Percentiles rank a stretch among this genome's conserved stretches.
phyloP scores from a whole-genome alignment of 768 basidiomycete genomes.

The Naganishia randhawae region DNA sequence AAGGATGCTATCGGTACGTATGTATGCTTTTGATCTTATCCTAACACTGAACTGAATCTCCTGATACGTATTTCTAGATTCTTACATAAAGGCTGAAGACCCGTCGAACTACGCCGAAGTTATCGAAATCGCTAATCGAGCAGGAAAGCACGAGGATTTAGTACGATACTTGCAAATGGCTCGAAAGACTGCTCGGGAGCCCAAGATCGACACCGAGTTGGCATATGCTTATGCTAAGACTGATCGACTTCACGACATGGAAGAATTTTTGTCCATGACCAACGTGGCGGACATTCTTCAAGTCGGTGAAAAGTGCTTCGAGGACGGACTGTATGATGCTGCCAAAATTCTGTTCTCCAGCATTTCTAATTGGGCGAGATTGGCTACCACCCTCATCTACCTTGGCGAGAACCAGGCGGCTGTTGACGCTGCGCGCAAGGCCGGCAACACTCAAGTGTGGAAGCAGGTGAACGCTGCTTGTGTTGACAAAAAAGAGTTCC shows the following conservation, averaged over 20 bases:
- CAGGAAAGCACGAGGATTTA: slow-evolving; percentile 84
- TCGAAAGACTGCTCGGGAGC: slow-evolving; percentile 90
- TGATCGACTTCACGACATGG: slow-evolving; percentile 92
- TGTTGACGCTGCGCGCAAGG: slow-evolving; percentile 98
- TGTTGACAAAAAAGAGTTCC: slow-evolving; percentile 95
- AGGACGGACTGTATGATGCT: slow-evolving; percentile 95
- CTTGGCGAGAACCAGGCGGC: slow-evolving; percentile 96
- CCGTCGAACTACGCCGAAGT: slow-evolving; percentile 90
- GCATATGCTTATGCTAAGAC: slow-evolving; percentile 96
- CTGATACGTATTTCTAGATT: slow-evolving; percentile 61
- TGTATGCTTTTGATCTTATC: background rate
- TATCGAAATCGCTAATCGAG: slow-evolving; percentile 89
- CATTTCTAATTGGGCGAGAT: slow-evolving; percentile 97
- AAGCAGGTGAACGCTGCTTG: slow-evolving; percentile 99
- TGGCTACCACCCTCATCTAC: slow-evolving; percentile 97
- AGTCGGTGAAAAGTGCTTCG: slow-evolving; percentile 99
- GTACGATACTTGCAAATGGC: slow-evolving; percentile 99
- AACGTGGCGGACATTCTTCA: slow-evolving; percentile 95
- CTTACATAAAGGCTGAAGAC: slow-evolving; percentile 96
- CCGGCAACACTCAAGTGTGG: slow-evolving; percentile 99
- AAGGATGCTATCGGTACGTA: slow-evolving; percentile 88
- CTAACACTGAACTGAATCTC: background rate
- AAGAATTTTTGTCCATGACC: slow-evolving; percentile 96
- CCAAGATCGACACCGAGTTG: slow-evolving; percentile 94
- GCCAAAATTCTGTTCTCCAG: slow-evolving; percentile 91